These are phyloP conservation scores for Hypericum androsaemum DNA, from an alignment of 345 rosid genomes.

Conservation along the genomic window DNA sequence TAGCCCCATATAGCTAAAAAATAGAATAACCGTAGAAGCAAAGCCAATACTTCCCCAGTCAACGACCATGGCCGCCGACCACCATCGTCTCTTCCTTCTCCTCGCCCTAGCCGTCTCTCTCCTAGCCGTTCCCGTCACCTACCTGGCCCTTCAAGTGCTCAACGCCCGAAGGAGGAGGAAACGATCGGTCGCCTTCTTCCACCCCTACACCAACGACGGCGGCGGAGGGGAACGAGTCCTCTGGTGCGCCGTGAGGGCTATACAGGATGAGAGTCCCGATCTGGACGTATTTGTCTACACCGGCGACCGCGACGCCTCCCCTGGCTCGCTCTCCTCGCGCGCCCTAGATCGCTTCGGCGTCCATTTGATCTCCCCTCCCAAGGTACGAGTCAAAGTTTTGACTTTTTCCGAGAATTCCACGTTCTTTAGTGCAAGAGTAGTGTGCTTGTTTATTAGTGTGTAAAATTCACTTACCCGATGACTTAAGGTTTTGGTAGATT, in stretches of 20 bases:
- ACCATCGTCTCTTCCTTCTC: slow-evolving; percentile 18
- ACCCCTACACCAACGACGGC: slow-evolving; percentile 91
- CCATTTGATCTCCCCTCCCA: slow-evolving; percentile 50
- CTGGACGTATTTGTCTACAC: slow-evolving; percentile 63
- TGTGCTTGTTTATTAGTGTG: too few species aligned
- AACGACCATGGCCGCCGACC: slow-evolving; percentile 16
- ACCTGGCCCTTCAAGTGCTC: slow-evolving; percentile 27
- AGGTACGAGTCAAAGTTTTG: slow-evolving; percentile 26
- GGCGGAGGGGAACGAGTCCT: slow-evolving; percentile 97
- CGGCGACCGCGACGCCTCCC: slow-evolving; percentile 67
- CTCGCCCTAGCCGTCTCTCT: slow-evolving; percentile 25
- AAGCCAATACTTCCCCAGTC: too few species aligned
- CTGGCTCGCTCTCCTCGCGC: slow-evolving; percentile 47
- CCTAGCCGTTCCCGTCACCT: slow-evolving; percentile 27
- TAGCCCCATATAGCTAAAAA: too few species aligned
- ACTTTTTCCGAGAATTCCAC: background rate
- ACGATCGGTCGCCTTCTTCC: slow-evolving; percentile 78
- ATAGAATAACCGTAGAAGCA: too few species aligned
- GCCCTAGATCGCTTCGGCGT: slow-evolving; percentile 84
- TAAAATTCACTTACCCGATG: too few species aligned
- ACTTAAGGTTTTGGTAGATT: too few species aligned
- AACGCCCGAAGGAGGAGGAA: slow-evolving; percentile 27
- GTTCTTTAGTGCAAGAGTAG: too few species aligned
- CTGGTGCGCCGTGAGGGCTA: slow-evolving; percentile 91
- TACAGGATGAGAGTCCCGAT: slow-evolving; percentile 65